Evolutionary conservation across 108 stramenopile genomes (phyloP), one percentile per base, ranked within the genome.

Genomic region (Nitzschia palea): DNA sequence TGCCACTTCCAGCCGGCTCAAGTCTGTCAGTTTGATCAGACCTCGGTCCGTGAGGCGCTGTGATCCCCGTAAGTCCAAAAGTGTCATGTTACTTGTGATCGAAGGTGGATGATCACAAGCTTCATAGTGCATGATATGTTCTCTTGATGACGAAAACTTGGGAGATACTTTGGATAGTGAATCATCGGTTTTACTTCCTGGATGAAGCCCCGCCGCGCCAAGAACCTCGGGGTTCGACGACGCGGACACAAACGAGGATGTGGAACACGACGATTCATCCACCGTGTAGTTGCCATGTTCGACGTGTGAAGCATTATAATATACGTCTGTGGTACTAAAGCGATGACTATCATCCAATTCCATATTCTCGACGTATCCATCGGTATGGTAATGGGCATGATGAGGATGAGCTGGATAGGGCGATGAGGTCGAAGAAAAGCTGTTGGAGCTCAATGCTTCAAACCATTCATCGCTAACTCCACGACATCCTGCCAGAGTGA

Each of bases 381-480:
- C 53, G n/a, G 51, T 30, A 15, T 23, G 30, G 4, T 45, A n/a
- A 0, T 40, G 15, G n/a, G 51, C 37, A 15, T 23, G 30, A 10
- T 45, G 29, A 0, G 26, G 15, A 51, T 18, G 28, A 22, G 63
- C 8, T 40, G 44, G 52, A 30, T 58, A 29, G 4, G 47, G 27
- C 18, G 73, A 58, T 37, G 63, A 44, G 31, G 65, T 47, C 9
- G 55, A 60, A 50, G 62, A 56, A n/a, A 35, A 34, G 10, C 28
- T 51, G 44, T 74, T 3, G 48, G 52, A 54, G 42, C 53, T 66
- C 36, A 73, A 40, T 1, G 72, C 64, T 40, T 74, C 62, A 14
- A 93, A 62, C 92, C 92, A 93, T 44, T 85, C 82, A 62, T 94
- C 93, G 2, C 74, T 84, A 1, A 94, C 93, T n/a, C 88, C 88